Conservation (phyloP, 768 basidiomycete species). For the Suillus decipiens region DNA sequence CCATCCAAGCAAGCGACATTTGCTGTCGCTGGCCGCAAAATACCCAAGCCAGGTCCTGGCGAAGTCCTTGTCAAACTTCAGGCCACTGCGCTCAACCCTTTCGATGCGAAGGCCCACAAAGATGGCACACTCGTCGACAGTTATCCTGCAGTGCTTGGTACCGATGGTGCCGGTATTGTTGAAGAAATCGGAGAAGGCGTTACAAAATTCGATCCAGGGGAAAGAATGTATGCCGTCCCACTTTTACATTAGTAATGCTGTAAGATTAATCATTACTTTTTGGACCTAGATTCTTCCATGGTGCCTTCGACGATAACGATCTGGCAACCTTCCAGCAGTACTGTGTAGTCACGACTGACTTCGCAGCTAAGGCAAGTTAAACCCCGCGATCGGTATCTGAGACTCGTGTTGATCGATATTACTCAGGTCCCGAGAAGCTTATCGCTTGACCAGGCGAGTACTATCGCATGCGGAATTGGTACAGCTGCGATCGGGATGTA, state of each 20-base stretch:
- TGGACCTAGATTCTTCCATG: conserved; percentile 41
- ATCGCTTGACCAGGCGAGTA: conserved; percentile 49
- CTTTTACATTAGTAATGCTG: conserved; percentile 9
- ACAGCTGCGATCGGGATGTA: conserved; percentile 55
- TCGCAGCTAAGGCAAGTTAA: conserved; percentile 39
- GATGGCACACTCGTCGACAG: conserved; percentile 38
- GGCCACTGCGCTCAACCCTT: conserved; percentile 52
- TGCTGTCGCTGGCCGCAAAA: conserved; percentile 31
- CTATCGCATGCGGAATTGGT: conserved; percentile 50
- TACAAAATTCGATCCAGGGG: conserved; percentile 48
- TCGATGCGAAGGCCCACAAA: conserved; percentile 53
- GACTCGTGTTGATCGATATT: conserved; percentile 5
- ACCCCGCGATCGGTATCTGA: not conserved
- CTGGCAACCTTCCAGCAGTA: conserved; percentile 48
- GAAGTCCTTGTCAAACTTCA: conserved; percentile 50
- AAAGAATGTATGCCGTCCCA: conserved; percentile 47
- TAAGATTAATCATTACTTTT: conserved; percentile 26
- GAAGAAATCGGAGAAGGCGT: conserved; percentile 55
- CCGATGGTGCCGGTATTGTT: conserved; percentile 54
- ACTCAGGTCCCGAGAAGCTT: conserved; percentile 46
- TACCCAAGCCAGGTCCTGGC: conserved; percentile 46
- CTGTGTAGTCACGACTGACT: conserved; percentile 40
- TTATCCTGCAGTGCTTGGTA: conserved; percentile 50
- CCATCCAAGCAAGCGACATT: conserved; percentile 39
- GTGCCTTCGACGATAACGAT: conserved; percentile 39